These are phyloP conservation scores for Asterella californica DNA, from an alignment of 225 moss, liverwort and hornwort species.

Conservation along the genomic window DNA sequence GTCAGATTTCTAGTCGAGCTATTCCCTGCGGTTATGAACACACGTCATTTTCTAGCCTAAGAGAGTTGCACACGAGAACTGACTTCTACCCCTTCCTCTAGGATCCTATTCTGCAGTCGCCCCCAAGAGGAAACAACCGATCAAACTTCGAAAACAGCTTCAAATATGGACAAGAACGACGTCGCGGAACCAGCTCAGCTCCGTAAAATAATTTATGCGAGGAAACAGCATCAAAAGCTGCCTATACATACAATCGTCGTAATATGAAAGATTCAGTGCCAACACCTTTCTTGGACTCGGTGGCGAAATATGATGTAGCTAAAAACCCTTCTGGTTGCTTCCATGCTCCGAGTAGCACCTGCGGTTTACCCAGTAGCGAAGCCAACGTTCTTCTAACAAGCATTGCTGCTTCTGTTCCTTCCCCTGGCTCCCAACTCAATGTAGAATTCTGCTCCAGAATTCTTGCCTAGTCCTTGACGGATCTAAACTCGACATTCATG, in stretches of 20 bases:
- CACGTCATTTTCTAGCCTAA: not conserved
- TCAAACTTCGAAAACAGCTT: not conserved
- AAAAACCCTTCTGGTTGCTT: slow-evolving; percentile 3
- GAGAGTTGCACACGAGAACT: not conserved
- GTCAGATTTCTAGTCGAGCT: not conserved
- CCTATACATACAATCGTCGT: no score
- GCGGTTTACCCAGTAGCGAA: slow-evolving; percentile 1
- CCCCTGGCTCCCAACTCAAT: not conserved
- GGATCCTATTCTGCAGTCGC: not conserved
- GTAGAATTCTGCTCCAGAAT: not conserved
- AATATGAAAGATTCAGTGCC: no score
- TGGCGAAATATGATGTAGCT: slow-evolving; percentile 14
- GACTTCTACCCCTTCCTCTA: not conserved
- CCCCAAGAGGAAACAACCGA: not conserved
- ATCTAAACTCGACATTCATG: not conserved
- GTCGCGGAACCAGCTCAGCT: not conserved
- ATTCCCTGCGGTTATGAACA: not conserved
- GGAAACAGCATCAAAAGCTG: not conserved
- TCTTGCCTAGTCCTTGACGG: not conserved
- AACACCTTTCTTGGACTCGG: slow-evolving; percentile 13
- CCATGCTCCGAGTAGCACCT: not conserved
- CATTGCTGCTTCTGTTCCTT: not conserved
- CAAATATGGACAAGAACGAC: not conserved
- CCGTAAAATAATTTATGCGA: not conserved
- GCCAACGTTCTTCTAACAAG: slow-evolving; percentile 8